Evolutionary conservation across 2,329 filamentous ascomycete species (phyloP).

Genomic region (Ascochyta rabiei): DNA sequence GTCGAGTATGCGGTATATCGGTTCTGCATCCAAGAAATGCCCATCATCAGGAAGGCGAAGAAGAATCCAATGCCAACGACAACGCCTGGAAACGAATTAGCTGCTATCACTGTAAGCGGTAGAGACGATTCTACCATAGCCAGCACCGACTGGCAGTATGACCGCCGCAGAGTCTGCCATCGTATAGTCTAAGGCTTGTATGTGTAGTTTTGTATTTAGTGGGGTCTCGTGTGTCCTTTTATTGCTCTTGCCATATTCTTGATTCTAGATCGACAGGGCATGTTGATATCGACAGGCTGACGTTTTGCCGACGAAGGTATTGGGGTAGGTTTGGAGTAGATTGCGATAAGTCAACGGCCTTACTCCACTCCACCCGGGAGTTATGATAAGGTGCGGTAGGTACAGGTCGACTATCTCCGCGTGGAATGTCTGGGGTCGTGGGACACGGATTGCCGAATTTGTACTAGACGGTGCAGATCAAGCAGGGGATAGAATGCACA

Average conservation of each 20-base stretch:
- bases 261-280: background rate
- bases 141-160: constrained; percentile 47
- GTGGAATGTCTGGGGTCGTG: constrained; percentile 3
- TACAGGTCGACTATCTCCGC: constrained; percentile 8
- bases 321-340: constrained; percentile 8
- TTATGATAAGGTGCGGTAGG: constrained; percentile 10
- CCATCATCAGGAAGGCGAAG: constrained; percentile 45
- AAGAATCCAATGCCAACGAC: constrained; percentile 58
- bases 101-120: background rate
- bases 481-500: background rate
- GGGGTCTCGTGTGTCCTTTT: background rate
- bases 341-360: constrained; percentile 1
- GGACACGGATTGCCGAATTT: constrained; percentile 1
- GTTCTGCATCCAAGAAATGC: constrained; percentile 47
- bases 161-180: constrained; percentile 12
- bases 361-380: background rate
- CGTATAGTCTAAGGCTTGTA: background rate
- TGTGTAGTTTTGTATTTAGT: too few relatives aligned
- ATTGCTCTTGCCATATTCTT: background rate
- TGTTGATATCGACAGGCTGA: background rate
- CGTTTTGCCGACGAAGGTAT: background rate
- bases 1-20: constrained; percentile 48
- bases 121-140: constrained; percentile 51
- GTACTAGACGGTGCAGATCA: constrained; percentile 8
- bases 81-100: constrained; percentile 26